Base-by-base conservation (phyloP, 768 basidiomycete genomes). In the Paxillus rubicundulus region DNA sequence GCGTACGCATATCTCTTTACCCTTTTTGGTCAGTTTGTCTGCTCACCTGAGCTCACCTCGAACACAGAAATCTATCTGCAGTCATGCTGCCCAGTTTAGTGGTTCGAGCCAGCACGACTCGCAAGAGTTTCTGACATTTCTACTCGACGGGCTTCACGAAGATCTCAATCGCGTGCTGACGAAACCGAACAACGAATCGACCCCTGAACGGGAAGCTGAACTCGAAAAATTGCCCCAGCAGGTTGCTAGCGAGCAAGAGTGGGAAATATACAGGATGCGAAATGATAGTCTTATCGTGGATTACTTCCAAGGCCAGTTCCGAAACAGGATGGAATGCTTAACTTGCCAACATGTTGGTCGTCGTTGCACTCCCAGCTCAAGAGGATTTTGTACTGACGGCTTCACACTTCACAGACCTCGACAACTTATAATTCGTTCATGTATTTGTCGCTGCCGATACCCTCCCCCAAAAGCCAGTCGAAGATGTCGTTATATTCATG, bases 341-440 rank as follows among this genome's bases (percentile, higher is more conserved):
- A 96, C 89, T 4, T 99, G 96, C 66, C 77, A 84, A 56, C 90
- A 91, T 70, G 95, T 94, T 55, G 54, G 73, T 70, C 17, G 40
- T 50, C 17, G n/a, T 39, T 9, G 13, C 46, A 14, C 9, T 27
- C 33, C 46, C 46, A 38, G 37, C 34, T 48, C 45, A 39, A 47
- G 39, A 49, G 42, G 45, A 43, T 47, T 27, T 41, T 14, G n/a
- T 47, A 20, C 53, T 65, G 37, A 66, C 27, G 49, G 32, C 13
- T 32, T 37, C 42, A 40, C 34, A 36, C 38, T 44, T 47, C 32
- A 9, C 60, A 98, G 94, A 98, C 95, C 5, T 97, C 95, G 27
- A 98, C 94, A 24, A 98, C 95, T 5, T 98, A 95, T 62, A 97
- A 98, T 65, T 80, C 89, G 7, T 98, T 98, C 71, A 98, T 97